Conservation (phyloP, 2,329 filamentous ascomycete genomes). For the Zymoseptoria ardabiliae region DNA sequence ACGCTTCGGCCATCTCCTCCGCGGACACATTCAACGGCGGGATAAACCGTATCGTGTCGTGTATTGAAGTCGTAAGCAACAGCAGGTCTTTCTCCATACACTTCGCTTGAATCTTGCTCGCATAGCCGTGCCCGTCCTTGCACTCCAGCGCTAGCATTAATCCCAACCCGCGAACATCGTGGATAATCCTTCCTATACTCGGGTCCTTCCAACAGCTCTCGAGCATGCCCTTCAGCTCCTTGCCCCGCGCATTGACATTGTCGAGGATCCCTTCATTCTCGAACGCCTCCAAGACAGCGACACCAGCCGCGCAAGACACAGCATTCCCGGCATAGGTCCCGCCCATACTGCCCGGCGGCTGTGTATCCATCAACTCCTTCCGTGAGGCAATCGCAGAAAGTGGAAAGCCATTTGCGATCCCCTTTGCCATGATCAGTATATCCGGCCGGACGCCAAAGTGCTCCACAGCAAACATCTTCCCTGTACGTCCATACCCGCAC, state of each 20-base stretch:
- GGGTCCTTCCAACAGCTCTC: slow-evolving; percentile 17
- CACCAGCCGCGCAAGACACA: slow-evolving; percentile 32
- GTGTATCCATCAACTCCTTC: slow-evolving; percentile 34
- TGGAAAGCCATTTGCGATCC: slow-evolving; percentile 22
- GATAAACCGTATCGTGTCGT: slow-evolving; percentile 35
- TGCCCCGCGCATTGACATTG: slow-evolving; percentile 30
- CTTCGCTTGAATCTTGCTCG: slow-evolving; percentile 33
- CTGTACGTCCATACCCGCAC: slow-evolving; percentile 38
- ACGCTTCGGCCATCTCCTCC: slow-evolving; percentile 33
- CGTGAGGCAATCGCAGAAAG: slow-evolving; percentile 20
- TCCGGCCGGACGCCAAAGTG: slow-evolving; percentile 38
- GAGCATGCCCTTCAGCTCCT: slow-evolving; percentile 24
- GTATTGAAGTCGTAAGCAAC: slow-evolving; percentile 35
- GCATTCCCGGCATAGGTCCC: slow-evolving; percentile 34
- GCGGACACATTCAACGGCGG: slow-evolving; percentile 34
- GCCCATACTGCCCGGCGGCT: slow-evolving; percentile 33
- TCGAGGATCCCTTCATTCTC: slow-evolving; percentile 32
- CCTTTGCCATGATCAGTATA: slow-evolving; percentile 35
- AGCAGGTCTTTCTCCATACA: slow-evolving; percentile 35
- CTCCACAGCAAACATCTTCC: slow-evolving; percentile 39
- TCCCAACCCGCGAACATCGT: slow-evolving; percentile 34
- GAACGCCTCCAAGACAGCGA: slow-evolving; percentile 32
- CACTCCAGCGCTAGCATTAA: slow-evolving; percentile 35
- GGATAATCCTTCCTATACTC: slow-evolving; percentile 28
- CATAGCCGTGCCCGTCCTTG: slow-evolving; percentile 29